Evolutionary conservation across 75 land plant genomes (phyloP).

Genomic region (Cunninghamia lanceolata): DNA sequence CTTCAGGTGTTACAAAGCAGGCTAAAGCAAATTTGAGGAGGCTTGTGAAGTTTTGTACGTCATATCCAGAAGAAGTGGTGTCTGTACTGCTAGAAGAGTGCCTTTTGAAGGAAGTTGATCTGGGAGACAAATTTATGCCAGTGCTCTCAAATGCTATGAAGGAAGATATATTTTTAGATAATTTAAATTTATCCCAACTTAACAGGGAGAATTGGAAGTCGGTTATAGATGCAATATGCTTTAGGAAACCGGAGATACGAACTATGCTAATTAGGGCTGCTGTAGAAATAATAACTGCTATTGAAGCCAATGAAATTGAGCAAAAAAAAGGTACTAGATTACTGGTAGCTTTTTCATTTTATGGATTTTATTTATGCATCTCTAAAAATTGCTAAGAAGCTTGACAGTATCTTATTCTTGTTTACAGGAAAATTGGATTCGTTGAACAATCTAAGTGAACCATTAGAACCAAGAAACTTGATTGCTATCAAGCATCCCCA

Average conservation of each 20-base stretch:
- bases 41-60: conserved; percentile 37
- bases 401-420: not conserved
- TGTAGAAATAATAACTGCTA: conserved; percentile 35
- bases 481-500: not conserved
- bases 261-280: conserved; percentile 33
- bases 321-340: conserved; percentile 8
- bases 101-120: conserved; percentile 21
- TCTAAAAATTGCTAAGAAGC: not conserved
- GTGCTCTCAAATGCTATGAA: not conserved
- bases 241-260: conserved; percentile 52
- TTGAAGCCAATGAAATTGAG: conserved; percentile 13
- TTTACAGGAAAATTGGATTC: not conserved
- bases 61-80: conserved; percentile 50
- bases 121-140: not conserved
- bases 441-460: not conserved
- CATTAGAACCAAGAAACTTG: not conserved
- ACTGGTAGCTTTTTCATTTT: not conserved
- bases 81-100: conserved; percentile 48
- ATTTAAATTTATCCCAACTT: not conserved
- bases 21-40: conserved; percentile 25
- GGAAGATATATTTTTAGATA: conserved; percentile 7
- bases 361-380: not conserved
- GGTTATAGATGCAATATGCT: conserved; percentile 38
- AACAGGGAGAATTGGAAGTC: conserved; percentile 44
- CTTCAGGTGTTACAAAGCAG: conserved; percentile 31